Percentiles rank a stretch among this genome's conserved stretches.
phyloP scores from a whole-genome alignment of 257 asterid species.

The Primulina tabacum region DNA sequence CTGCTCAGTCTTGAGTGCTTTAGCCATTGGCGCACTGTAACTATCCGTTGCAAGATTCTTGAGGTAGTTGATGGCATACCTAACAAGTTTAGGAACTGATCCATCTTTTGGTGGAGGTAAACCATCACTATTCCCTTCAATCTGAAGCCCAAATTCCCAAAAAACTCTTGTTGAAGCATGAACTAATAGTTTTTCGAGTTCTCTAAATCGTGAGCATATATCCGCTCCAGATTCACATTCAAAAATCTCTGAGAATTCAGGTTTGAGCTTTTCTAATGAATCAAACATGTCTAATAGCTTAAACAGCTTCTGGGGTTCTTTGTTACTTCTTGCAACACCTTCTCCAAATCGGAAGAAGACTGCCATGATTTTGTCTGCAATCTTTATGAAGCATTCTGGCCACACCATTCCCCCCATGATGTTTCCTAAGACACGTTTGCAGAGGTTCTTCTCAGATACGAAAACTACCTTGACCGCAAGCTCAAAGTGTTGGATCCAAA shows the following conservation, averaged over 20 bases:
- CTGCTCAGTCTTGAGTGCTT: constrained; percentile 56
- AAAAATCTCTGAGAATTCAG: constrained; percentile 44
- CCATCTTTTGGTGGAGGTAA: constrained; percentile 68
- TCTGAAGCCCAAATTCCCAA: constrained; percentile 74
- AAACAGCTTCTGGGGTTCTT: constrained; percentile 81
- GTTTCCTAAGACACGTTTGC: constrained; percentile 50
- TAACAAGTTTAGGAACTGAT: constrained; percentile 68
- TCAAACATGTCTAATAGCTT: constrained; percentile 80
- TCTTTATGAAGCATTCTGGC: constrained; percentile 77
- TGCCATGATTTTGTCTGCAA: constrained; percentile 84
- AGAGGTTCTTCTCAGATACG: constrained; percentile 59
- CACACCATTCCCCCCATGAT: constrained; percentile 49
- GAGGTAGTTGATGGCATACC: constrained; percentile 70
- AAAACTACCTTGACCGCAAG: constrained; percentile 52
- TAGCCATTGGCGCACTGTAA: constrained; percentile 50
- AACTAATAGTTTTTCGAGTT: constrained; percentile 64
- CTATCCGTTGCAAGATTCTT: constrained; percentile 50
- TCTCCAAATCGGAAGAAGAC: constrained; percentile 89
- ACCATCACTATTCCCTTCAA: constrained; percentile 69
- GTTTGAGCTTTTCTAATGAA: constrained; percentile 52
- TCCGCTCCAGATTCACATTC: constrained; percentile 61
- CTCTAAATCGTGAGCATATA: constrained; percentile 57
- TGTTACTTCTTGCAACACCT: constrained; percentile 73
- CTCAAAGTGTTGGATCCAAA: constrained; percentile 74
- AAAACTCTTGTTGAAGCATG: constrained; percentile 64